Base-by-base conservation (phyloP, 139 green algal genomes). In the Volvox reticuliferus region DNA sequence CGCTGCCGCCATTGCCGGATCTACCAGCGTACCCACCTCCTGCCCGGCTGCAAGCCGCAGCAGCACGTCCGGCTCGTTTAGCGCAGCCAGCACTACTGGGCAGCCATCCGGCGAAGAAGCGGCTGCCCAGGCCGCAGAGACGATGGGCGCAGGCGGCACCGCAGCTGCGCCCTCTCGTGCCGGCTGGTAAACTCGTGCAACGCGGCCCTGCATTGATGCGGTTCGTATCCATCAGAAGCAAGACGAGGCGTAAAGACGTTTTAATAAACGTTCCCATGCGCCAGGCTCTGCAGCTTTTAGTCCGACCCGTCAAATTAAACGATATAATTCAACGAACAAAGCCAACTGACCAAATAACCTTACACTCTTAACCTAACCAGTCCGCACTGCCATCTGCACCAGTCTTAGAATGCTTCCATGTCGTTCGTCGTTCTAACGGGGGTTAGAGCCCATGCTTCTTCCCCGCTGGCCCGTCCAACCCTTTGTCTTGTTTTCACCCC, bases 21-120 rank as follows among this genome's bases (percentile, higher is more conserved):
- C 90, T 18, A 93, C 24, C 50, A 93, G 55, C 21, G 84, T 93
- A 62, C 90, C 90, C 65, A 93, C 86, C 50, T 90, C 86, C 86
- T 90, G 86, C 12, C 86, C 86, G 16, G 86, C 86, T 19, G 21
- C 86, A 55, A 90, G 26, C 0, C 73, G 73, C 44, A 85, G 50
- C 75, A 90, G 55, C 75, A 85, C 86, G 75, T 90, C 86, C 5
- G 32, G 73, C 86, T 84, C 86, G 5, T 13, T 73, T 17, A 37
- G 5, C 13, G 32, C 61, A 30, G 86, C 86, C 37, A 89, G 69
- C 69, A 89, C 69, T 44, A 89, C 85, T 6, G 85, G 85, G 33
- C 33, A 67, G 32, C 82, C 82, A 50, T 36, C 50, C 28, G 50
- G 1, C 26, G 62, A 32, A 21, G 21, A 62, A 9, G 81, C 61